Conservation (phyloP, 352 stramenopile species). For the Lagenidium giganteum region DNA sequence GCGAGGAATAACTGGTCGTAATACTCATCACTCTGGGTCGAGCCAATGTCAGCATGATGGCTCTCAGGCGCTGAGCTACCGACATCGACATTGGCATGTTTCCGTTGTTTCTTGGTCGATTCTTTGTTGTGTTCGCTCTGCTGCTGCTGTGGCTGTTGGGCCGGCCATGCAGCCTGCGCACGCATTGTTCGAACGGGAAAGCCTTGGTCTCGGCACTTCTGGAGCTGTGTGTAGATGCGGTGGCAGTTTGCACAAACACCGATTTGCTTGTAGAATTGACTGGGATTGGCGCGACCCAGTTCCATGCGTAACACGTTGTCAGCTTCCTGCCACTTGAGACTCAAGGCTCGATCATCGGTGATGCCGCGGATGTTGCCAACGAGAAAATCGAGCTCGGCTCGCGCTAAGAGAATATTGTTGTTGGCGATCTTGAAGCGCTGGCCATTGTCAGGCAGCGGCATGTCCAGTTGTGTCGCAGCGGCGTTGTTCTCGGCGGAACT, state of each 20-base stretch:
- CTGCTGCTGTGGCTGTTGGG: no score
- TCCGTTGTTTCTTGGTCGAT: slow-evolving; percentile 11
- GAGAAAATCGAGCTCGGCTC: slow-evolving; percentile 36
- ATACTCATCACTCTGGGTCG: no score
- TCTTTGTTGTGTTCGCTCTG: neutral
- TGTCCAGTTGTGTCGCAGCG: neutral
- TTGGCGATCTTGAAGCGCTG: slow-evolving; percentile 47
- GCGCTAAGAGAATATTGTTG: slow-evolving; percentile 46
- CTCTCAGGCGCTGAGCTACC: no score
- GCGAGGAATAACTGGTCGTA: slow-evolving; percentile 50
- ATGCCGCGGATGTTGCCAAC: neutral
- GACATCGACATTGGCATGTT: slow-evolving; percentile 15
- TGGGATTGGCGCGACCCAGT: slow-evolving; percentile 42
- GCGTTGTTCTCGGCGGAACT: no score
- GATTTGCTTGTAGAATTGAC: slow-evolving; percentile 65
- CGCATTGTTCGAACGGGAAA: slow-evolving; percentile 30
- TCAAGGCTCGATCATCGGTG: slow-evolving; percentile 3
- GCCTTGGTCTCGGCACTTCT: slow-evolving; percentile 26
- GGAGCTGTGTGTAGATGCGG: slow-evolving; percentile 43
- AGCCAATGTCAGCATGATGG: no score
- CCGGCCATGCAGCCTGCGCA: slow-evolving; percentile 6
- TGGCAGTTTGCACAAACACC: slow-evolving; percentile 52
- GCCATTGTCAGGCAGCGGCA: slow-evolving; percentile 25
- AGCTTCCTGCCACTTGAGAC: slow-evolving; percentile 42
- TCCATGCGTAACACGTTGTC: slow-evolving; percentile 42